These are phyloP conservation scores for Elaeagnus macrophylla DNA, from an alignment of 306 rosid genomes.

Conservation along the genomic window DNA sequence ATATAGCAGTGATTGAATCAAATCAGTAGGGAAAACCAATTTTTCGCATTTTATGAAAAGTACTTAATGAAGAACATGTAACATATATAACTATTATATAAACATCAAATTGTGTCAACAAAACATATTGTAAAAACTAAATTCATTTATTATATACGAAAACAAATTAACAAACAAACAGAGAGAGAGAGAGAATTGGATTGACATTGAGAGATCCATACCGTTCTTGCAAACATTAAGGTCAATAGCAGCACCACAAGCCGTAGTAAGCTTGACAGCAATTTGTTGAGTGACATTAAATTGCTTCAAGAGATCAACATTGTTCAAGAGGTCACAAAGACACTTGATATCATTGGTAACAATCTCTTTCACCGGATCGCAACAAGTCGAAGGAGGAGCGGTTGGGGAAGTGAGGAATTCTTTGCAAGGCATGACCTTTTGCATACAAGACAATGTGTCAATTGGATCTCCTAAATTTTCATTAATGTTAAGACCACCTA, in stretches of 20 bases:
- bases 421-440: slow-evolving; percentile 46
- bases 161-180: too few relatives aligned
- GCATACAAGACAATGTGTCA: slow-evolving; percentile 33
- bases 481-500: too few relatives aligned
- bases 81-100: too few relatives aligned
- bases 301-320: slow-evolving; percentile 8
- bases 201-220: slow-evolving; percentile 1
- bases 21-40: too few relatives aligned
- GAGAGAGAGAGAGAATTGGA: too few relatives aligned
- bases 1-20: too few relatives aligned
- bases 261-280: slow-evolving; percentile 36
- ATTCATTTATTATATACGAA: too few relatives aligned
- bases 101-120: too few relatives aligned
- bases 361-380: slow-evolving; percentile 31
- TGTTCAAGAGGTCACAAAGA: slow-evolving; percentile 32
- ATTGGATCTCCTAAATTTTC: slow-evolving; percentile 1
- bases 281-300: slow-evolving; percentile 28
- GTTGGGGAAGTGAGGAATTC: slow-evolving; percentile 17
- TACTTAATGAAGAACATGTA: too few relatives aligned
- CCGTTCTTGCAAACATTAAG: slow-evolving; percentile 31
- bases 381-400: slow-evolving; percentile 29
- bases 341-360: slow-evolving; percentile 14
- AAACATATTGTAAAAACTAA: too few relatives aligned
- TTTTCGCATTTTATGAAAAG: too few relatives aligned
- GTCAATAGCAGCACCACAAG: slow-evolving; percentile 33